Percentiles rank a stretch among this genome's conserved stretches.
These are phyloP conservation scores for Protea cynaroides DNA, from an alignment of 164 flowering plant genomes.

Conservation along the genomic window DNA sequence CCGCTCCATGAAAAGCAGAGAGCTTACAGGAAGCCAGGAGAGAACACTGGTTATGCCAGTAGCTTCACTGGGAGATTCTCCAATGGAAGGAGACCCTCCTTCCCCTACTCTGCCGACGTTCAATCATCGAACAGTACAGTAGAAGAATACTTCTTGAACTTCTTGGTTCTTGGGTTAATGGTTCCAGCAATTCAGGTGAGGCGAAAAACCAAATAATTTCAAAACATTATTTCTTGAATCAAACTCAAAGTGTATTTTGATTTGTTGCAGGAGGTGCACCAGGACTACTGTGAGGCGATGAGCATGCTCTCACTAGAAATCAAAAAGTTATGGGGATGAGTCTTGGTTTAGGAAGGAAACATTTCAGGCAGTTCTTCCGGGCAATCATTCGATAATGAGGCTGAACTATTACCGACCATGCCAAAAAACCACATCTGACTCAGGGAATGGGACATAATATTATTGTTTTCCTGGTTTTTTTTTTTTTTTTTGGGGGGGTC, in stretches of 20 bases:
- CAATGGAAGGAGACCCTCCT: conserved; percentile 92
- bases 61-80: conserved; percentile 83
- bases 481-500: too few relatives aligned
- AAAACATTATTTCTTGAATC: not conserved
- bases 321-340: conserved; percentile 76
- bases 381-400: conserved; percentile 76
- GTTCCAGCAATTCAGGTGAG: conserved; percentile 48
- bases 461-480: too few relatives aligned
- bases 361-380: conserved; percentile 55
- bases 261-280: conserved; percentile 50
- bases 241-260: not conserved
- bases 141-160: conserved; percentile 35
- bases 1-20: conserved; percentile 56
- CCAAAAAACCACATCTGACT: conserved; percentile 63
- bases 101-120: conserved; percentile 34
- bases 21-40: conserved; percentile 61
- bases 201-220: not conserved
- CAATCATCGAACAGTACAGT: conserved; percentile 24
- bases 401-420: conserved; percentile 79
- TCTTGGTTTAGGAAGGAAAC: conserved; percentile 40
- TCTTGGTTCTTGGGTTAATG: conserved; percentile 51
- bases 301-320: conserved; percentile 54
- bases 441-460: conserved; percentile 87
- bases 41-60: conserved; percentile 79
- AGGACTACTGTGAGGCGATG: conserved; percentile 70